Percentiles rank a stretch among this genome's conserved stretches.
Conservation (phyloP, 2,329 filamentous ascomycete species). For the Fusarium duplospermum region DNA sequence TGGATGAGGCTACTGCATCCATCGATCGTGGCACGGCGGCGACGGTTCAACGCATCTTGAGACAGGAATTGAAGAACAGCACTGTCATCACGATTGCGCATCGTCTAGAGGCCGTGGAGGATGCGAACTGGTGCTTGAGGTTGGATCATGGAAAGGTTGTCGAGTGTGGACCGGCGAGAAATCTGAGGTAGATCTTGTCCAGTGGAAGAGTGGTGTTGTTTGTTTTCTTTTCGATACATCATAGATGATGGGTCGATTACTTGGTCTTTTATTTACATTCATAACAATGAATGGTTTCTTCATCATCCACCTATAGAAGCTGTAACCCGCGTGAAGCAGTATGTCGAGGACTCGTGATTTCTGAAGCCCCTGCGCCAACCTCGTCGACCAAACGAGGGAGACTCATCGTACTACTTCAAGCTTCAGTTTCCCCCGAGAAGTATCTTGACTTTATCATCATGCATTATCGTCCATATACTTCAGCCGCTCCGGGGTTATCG, state of each 20-base stretch:
- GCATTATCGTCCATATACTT: not conserved
- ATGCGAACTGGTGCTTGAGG: constrained; percentile 66
- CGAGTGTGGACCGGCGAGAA: constrained; percentile 56
- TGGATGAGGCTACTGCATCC: constrained; percentile 74
- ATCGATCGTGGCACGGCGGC: constrained; percentile 70
- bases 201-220: not conserved
- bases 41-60: constrained; percentile 67
- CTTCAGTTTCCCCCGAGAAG: not conserved
- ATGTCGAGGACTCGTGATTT: no score
- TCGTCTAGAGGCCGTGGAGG: constrained; percentile 70
- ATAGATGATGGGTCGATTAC: not conserved
- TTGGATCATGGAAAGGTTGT: constrained; percentile 64
- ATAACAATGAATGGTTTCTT: not conserved
- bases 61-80: constrained; percentile 64
- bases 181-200: constrained; percentile 5
- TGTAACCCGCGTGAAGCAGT: not conserved
- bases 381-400: not conserved
- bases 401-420: not conserved
- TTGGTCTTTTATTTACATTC: not conserved
- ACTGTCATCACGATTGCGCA: constrained; percentile 77
- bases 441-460: not conserved
- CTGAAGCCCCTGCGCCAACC: not conserved
- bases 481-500: not conserved
- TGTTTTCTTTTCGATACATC: no score
- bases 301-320: not conserved